Evolutionary conservation across 2,329 filamentous ascomycete species (phyloP).

Genomic region (Penicillium decumbens): DNA sequence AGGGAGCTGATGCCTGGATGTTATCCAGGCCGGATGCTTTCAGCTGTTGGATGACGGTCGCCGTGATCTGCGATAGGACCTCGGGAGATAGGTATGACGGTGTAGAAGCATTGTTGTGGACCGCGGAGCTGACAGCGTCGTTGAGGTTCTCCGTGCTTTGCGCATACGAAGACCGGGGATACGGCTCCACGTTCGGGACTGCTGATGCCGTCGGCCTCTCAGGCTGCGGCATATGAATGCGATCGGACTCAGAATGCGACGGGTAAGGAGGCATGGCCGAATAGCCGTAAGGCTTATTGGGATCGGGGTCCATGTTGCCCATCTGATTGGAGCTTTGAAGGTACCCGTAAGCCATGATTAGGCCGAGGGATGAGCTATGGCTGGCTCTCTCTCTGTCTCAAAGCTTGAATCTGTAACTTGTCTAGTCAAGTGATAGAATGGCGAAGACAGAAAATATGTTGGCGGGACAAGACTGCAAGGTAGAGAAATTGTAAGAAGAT

Average conservation of each 20-base stretch:
- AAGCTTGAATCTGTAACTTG: not conserved
- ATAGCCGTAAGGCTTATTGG: conserved; percentile 24
- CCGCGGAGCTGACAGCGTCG: conserved; percentile 55
- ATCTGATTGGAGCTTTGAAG: conserved; percentile 28
- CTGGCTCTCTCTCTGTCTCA: not conserved
- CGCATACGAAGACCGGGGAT: conserved; percentile 16
- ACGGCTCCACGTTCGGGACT: conserved; percentile 19
- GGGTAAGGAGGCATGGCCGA: conserved; percentile 32
- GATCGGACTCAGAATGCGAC: conserved; percentile 26
- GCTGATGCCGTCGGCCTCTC: conserved; percentile 25
- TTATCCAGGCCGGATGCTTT: conserved; percentile 45
- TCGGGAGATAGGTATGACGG: conserved; percentile 54
- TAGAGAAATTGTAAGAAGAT: conserved; percentile 16
- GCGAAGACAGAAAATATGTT: not conserved
- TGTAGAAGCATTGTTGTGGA: conserved; percentile 46
- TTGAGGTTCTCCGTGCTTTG: conserved; percentile 43
- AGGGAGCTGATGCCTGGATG: conserved; percentile 23
- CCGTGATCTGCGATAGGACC: conserved; percentile 58
- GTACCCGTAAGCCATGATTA: conserved; percentile 42
- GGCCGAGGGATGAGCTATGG: not conserved
- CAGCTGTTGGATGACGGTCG: conserved; percentile 56
- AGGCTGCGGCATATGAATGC: conserved; percentile 36
- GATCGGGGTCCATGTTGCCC: conserved; percentile 23
- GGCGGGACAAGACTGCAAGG: conserved; percentile 1
- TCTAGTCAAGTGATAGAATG: not conserved